Base-by-base conservation (phyloP, 768 basidiomycete genomes). In the Hysterangium stoloniferum region DNA sequence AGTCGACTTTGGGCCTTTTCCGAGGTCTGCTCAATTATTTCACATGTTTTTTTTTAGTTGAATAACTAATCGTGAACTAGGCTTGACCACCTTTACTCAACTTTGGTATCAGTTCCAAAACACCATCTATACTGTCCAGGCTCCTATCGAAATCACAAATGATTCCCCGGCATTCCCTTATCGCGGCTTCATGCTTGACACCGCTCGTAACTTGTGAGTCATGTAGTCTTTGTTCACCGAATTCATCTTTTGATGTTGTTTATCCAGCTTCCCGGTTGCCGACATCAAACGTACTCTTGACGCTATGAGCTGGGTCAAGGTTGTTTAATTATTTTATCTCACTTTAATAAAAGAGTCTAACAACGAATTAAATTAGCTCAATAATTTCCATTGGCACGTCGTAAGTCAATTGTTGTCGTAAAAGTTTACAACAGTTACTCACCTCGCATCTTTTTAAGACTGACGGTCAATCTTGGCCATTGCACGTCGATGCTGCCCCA, bases 321-420 rank as follows among this genome's bases (percentile, higher is more conserved):
- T 61, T 35, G 32, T 52, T 33, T 37, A n/a, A 15, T 32, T 28
- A 24, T 32, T 15, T 45, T 25, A 15, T n/a, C 19, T 17, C 8
- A 5, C 27, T 17, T 12, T 24, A 3, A n/a, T 6, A 31, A 15
- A 25, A 28, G 27, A 29, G 13, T 2, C 24, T 4, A 24, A 24
- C 29, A 9, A 34, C 40, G n/a, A 31, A 4, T 34, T 12, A 1
- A 15, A 29, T 1, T 34, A 63, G 60, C 56, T 71, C 37, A 68
- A 68, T 57, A 60, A 62, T 24, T 66, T 71, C 40, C 69, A 72
- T 42, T 71, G 67, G 69, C 71, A 72, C 56, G 60, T 67, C 31
- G 47, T 48, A 20, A 36, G 47, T 62, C 61, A 25, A 67, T 70
- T 52, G 62, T 61, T 12, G 65, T 69, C 34, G 9, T 22, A 41